These are phyloP conservation scores for Monilinia polystroma DNA, from an alignment of 2,329 filamentous ascomycete species.

Conservation along the genomic window DNA sequence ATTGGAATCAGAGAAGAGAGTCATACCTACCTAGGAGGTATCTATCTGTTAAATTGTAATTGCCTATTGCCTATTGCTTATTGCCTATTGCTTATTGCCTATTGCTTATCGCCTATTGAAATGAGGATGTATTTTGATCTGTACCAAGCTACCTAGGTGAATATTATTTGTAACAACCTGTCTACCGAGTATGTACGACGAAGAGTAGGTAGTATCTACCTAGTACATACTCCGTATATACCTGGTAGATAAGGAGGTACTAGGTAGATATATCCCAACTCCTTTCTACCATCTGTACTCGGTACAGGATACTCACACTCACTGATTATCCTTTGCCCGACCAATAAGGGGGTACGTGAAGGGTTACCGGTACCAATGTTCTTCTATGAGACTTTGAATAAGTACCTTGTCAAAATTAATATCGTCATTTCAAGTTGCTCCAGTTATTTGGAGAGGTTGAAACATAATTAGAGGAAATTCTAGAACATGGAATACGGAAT, in stretches of 20 bases:
- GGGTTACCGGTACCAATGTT: background rate
- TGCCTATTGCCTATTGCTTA: background rate
- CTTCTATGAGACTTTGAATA: background rate
- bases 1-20: background rate
- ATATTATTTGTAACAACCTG: too few relatives aligned
- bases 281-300: too few relatives aligned
- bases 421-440: conserved; percentile 15
- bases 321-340: too few relatives aligned
- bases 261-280: too few relatives aligned
- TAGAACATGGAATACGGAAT: background rate
- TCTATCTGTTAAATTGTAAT: background rate
- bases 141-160: too few relatives aligned
- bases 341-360: background rate
- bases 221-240: too few relatives aligned
- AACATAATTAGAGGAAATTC: conserved; percentile 3
- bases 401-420: background rate
- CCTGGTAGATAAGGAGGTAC: too few relatives aligned
- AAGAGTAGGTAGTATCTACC: too few relatives aligned
- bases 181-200: too few relatives aligned
- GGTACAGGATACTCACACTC: too few relatives aligned
- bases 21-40: background rate
- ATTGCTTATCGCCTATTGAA: background rate
- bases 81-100: too few relatives aligned
- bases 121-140: background rate
- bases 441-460: background rate